Conservation (phyloP, 2,329 filamentous ascomycete species). For the Fusarium sublunatum region DNA sequence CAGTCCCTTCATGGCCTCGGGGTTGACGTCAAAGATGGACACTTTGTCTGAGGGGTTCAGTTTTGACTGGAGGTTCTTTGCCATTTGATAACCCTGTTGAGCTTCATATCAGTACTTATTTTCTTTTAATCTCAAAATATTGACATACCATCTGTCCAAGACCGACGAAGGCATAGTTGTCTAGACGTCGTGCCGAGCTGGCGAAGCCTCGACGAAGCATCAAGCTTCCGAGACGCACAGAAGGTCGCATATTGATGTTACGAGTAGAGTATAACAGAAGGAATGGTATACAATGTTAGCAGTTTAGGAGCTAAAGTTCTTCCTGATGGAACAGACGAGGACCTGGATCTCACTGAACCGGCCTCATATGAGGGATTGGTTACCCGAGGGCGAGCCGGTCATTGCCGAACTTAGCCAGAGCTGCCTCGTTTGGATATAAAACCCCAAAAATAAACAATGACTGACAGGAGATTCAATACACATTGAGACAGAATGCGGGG, state of each 20-base stretch:
- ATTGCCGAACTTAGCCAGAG: constrained; percentile 52
- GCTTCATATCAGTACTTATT: neutral
- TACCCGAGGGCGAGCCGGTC: constrained; percentile 50
- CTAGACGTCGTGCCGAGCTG: constrained; percentile 58
- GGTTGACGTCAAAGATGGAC: constrained; percentile 68
- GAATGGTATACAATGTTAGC: neutral
- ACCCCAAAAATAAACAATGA: constrained; percentile 6
- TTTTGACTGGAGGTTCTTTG: constrained; percentile 69
- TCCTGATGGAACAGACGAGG: neutral
- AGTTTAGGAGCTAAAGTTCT: constrained; percentile 4
- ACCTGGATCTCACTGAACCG: constrained; percentile 7
- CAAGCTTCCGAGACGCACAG: constrained; percentile 43
- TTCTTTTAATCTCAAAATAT: neutral
- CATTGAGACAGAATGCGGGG: constrained; percentile 32
- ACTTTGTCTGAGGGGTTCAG: constrained; percentile 63
- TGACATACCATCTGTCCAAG: constrained; percentile 68
- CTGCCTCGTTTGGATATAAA: constrained; percentile 19
- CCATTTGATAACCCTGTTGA: constrained; percentile 70
- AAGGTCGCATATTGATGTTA: constrained; percentile 35
- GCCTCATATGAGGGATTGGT: constrained; percentile 36
- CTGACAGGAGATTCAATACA: constrained; percentile 15
- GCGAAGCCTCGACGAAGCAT: constrained; percentile 63
- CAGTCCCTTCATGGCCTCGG: constrained; percentile 59
- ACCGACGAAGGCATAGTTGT: constrained; percentile 69
- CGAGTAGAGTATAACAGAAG: neutral